Conservation (phyloP, 116 monocot species). For the Cymodocea nodosa region DNA sequence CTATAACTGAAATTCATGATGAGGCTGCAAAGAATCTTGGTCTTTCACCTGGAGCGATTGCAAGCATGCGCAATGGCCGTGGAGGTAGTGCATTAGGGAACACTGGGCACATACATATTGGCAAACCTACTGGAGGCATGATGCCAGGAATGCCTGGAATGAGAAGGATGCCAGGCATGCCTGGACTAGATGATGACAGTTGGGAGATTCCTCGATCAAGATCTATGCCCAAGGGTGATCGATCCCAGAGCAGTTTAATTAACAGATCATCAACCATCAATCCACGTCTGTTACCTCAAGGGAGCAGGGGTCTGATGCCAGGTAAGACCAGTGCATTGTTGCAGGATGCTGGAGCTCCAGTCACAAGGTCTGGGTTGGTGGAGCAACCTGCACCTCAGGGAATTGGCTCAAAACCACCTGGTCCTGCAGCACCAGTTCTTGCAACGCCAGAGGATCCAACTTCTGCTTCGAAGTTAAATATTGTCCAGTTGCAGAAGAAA, state of each 20-base stretch:
- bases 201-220: slow-evolving; percentile 78
- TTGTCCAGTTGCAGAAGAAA: slow-evolving; percentile 34
- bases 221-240: slow-evolving; percentile 41
- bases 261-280: slow-evolving; percentile 28
- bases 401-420: neutral
- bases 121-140: slow-evolving; percentile 48
- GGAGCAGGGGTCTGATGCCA: slow-evolving; percentile 34
- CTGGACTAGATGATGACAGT: slow-evolving; percentile 38
- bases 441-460: neutral
- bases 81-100: slow-evolving; percentile 19
- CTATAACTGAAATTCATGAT: slow-evolving; percentile 77
- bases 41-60: slow-evolving; percentile 52
- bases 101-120: slow-evolving; percentile 27
- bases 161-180: slow-evolving; percentile 79
- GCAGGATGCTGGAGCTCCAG: slow-evolving; percentile 10
- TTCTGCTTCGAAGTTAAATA: neutral
- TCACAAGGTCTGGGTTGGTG: slow-evolving; percentile 7
- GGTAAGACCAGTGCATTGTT: slow-evolving; percentile 59
- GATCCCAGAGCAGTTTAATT: slow-evolving; percentile 10
- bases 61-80: slow-evolving; percentile 59
- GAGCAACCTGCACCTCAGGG: slow-evolving; percentile 7
- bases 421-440: neutral
- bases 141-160: slow-evolving; percentile 55
- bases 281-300: slow-evolving; percentile 44
- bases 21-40: slow-evolving; percentile 86